These are phyloP conservation scores for Exophiala phaeomuriformis DNA, from an alignment of 2,329 filamentous ascomycete genomes.

Conservation along the genomic window DNA sequence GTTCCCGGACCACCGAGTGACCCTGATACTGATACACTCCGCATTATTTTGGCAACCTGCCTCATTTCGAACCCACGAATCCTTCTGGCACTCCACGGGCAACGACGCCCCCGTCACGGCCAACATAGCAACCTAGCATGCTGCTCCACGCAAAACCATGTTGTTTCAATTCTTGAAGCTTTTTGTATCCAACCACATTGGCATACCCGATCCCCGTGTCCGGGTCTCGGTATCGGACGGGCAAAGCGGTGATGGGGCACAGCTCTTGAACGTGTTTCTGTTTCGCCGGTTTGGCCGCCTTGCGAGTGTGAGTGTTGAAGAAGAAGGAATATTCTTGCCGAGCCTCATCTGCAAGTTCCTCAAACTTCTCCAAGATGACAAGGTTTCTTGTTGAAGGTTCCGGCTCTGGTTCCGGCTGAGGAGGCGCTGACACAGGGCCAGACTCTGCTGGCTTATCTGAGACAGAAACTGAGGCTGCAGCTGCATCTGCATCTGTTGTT, in stretches of 20 bases:
- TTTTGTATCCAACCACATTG: slow-evolving; percentile 65
- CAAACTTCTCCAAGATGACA: slow-evolving; percentile 53
- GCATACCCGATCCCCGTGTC: slow-evolving; percentile 74
- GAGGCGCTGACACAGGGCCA: not conserved
- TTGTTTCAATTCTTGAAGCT: slow-evolving; percentile 62
- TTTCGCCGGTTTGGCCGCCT: slow-evolving; percentile 42
- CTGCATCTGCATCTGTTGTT: no score
- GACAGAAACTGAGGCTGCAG: no score
- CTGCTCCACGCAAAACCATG: slow-evolving; percentile 78
- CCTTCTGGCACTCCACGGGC: slow-evolving; percentile 73
- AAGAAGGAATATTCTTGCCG: slow-evolving; percentile 49
- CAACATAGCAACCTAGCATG: slow-evolving; percentile 76
- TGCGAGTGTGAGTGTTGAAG: slow-evolving; percentile 49
- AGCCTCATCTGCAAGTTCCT: slow-evolving; percentile 48
- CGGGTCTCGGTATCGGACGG: slow-evolving; percentile 78
- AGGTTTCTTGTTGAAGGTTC: slow-evolving; percentile 51
- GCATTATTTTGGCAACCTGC: not conserved
- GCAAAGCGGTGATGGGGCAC: slow-evolving; percentile 76
- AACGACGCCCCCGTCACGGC: slow-evolving; percentile 42
- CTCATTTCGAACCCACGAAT: slow-evolving; percentile 46
- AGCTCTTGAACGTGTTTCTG: slow-evolving; percentile 46
- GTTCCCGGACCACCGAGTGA: slow-evolving; percentile 4
- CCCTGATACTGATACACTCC: not conserved
- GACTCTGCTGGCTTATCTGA: no score
- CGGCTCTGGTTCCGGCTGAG: slow-evolving; percentile 30